These are phyloP conservation scores for Euphorbia peplus DNA, from an alignment of 345 rosid species.

Conservation along the genomic window DNA sequence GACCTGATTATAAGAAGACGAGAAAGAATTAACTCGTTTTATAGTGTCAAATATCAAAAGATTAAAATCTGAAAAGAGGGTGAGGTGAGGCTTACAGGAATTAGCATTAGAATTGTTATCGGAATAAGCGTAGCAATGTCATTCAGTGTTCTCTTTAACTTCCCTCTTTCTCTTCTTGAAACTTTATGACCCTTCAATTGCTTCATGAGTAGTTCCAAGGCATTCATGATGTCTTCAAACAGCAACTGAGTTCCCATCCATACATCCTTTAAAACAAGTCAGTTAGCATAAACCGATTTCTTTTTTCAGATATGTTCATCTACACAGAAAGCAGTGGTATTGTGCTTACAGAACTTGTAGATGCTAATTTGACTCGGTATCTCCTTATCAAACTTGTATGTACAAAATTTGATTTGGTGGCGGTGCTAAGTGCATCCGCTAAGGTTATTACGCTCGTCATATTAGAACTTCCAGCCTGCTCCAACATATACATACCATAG, in stretches of 20 bases:
- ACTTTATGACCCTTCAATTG: slow-evolving; percentile 38
- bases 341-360: slow-evolving; percentile 35
- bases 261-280: slow-evolving; percentile 36
- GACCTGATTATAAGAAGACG: slow-evolving; percentile 29
- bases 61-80: background rate
- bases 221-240: slow-evolving; percentile 36
- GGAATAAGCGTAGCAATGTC: slow-evolving; percentile 56
- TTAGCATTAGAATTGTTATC: slow-evolving; percentile 52
- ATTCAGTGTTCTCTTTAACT: slow-evolving; percentile 40
- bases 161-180: slow-evolving; percentile 43
- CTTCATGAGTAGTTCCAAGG: slow-evolving; percentile 43
- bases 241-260: slow-evolving; percentile 66
- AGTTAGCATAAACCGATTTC: background rate
- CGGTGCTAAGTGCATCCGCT: slow-evolving; percentile 7
- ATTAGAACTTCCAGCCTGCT: slow-evolving; percentile 26
- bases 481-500: slow-evolving; percentile 1
- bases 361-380: slow-evolving; percentile 35
- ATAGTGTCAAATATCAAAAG: background rate
- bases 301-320: background rate
- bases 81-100: slow-evolving; percentile 47
- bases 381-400: slow-evolving; percentile 39
- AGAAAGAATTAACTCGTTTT: slow-evolving; percentile 1
- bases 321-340: slow-evolving; percentile 7
- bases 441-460: slow-evolving; percentile 13
- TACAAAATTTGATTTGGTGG: slow-evolving; percentile 18